Conservation (phyloP, 2,329 filamentous ascomycete species). For the Zarea fungicola region DNA sequence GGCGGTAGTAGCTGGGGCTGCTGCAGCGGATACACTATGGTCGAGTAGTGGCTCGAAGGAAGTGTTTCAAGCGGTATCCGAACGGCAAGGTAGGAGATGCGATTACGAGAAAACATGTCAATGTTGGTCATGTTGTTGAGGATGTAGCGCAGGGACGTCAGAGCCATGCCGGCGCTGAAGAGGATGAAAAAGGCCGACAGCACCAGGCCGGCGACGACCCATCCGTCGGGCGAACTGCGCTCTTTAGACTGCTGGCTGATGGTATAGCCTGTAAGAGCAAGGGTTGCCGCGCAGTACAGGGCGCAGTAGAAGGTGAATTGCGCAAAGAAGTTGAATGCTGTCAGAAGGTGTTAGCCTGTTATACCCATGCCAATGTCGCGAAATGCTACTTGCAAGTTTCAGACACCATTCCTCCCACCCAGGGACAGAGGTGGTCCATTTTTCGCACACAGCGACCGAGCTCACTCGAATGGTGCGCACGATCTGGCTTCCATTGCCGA, state of each 20-base stretch:
- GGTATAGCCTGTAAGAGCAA: constrained; percentile 61
- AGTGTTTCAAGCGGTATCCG: constrained; percentile 52
- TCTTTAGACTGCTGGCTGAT: constrained; percentile 48
- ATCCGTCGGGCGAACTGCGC: constrained; percentile 42
- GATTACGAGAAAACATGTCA: constrained; percentile 63
- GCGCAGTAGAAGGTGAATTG: constrained; percentile 76
- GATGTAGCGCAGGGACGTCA: constrained; percentile 65
- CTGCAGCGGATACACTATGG: constrained; percentile 56
- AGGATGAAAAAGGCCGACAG: constrained; percentile 68
- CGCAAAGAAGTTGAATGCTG: constrained; percentile 84
- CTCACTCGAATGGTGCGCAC: constrained; percentile 81
- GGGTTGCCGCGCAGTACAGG: constrained; percentile 58
- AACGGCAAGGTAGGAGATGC: constrained; percentile 69
- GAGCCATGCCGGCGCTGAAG: constrained; percentile 74
- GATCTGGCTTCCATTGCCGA: constrained; percentile 80
- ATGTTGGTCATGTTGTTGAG: constrained; percentile 77
- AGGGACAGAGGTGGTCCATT: constrained; percentile 96
- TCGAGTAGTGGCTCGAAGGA: constrained; percentile 38
- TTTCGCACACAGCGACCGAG: constrained; percentile 75
- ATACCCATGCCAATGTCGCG: neutral
- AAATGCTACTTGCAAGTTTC: constrained; percentile 57
- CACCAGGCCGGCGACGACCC: constrained; percentile 62
- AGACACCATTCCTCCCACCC: constrained; percentile 88
- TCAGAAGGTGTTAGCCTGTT: neutral
- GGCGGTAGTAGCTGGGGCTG: constrained; percentile 19